Evolutionary conservation across 2,329 filamentous ascomycete genomes (phyloP).

Genomic region (Basipetospora sp.): DNA sequence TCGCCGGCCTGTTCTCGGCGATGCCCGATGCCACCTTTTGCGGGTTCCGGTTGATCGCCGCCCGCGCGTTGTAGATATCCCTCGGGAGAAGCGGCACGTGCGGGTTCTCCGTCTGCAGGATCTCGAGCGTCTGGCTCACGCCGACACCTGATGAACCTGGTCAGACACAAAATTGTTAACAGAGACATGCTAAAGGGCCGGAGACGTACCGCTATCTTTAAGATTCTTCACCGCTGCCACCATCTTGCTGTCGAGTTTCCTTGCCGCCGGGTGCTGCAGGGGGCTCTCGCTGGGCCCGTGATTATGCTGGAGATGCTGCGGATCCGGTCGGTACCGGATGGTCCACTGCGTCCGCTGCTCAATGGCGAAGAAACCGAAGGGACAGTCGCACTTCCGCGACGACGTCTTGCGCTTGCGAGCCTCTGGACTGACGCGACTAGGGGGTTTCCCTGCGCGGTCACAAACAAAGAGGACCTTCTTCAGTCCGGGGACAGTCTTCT

Average conservation of each 20-base stretch:
- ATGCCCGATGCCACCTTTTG: constrained; percentile 44
- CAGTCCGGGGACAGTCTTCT: constrained; percentile 51
- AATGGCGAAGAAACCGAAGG: constrained; percentile 56
- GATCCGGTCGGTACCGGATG: constrained; percentile 47
- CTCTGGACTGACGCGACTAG: constrained; percentile 47
- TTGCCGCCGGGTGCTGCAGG: constrained; percentile 49
- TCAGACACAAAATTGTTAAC: constrained; percentile 15
- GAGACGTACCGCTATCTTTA: constrained; percentile 46
- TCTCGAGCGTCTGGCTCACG: constrained; percentile 51
- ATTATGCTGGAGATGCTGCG: constrained; percentile 44
- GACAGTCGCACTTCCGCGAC: constrained; percentile 54
- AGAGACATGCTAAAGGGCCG: constrained; percentile 5
- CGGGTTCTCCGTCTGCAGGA: constrained; percentile 48
- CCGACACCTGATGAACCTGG: constrained; percentile 41
- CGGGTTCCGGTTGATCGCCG: constrained; percentile 51
- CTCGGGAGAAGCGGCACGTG: constrained; percentile 47
- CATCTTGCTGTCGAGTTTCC: constrained; percentile 53
- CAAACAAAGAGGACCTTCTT: constrained; percentile 56
- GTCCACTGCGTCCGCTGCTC: constrained; percentile 55
- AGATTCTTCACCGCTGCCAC: constrained; percentile 51
- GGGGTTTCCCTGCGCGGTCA: constrained; percentile 49
- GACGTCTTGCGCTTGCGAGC: constrained; percentile 51
- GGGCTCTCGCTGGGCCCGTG: constrained; percentile 53
- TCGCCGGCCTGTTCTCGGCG: constrained; percentile 46
- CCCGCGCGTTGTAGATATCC: constrained; percentile 54